phyloP scores from a whole-genome alignment of 2,329 filamentous ascomycete species.

The Lomentospora prolificans region DNA sequence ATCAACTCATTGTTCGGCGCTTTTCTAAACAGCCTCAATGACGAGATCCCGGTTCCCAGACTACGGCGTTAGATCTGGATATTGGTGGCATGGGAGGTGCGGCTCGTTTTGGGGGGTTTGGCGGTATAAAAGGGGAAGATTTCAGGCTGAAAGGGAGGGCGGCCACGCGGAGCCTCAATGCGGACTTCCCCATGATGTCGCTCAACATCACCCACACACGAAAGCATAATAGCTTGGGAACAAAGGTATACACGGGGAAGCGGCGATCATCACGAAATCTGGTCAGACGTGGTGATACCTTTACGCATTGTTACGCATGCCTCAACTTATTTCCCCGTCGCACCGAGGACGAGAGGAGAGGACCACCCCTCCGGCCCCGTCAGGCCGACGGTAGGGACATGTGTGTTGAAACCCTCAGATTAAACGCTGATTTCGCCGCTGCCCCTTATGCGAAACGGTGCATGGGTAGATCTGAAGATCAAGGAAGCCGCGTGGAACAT shows the following conservation, averaged over 20 bases:
- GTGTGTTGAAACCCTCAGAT: not conserved
- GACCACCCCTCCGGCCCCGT: not conserved
- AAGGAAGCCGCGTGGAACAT: conserved; percentile 4
- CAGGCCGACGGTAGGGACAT: not conserved
- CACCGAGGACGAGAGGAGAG: not conserved
- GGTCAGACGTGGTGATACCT: not conserved
- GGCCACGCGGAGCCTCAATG: conserved; percentile 7
- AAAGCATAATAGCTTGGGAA: not conserved
- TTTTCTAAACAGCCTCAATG: conserved; percentile 8
- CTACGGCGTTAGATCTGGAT: not conserved
- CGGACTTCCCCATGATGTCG: not conserved
- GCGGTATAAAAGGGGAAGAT: not conserved
- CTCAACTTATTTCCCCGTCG: not conserved
- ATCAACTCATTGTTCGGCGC: conserved; percentile 2
- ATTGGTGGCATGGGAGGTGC: not conserved
- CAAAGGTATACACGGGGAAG: not conserved
- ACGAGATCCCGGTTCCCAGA: conserved; percentile 1
- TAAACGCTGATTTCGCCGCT: not conserved
- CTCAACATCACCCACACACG: not conserved
- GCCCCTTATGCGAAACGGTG: not conserved
- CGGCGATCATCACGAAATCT: not conserved
- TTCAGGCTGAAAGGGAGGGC: conserved; percentile 5
- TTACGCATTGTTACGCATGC: not conserved
- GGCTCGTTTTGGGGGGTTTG: not conserved
- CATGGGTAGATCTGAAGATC: conserved; percentile 3